A percentile compares a stretch with the other conserved stretches of the same genome.
These are phyloP conservation scores for Cladophialophora carrionii DNA, from an alignment of 2,329 filamentous ascomycete genomes.

Conservation along the genomic window DNA sequence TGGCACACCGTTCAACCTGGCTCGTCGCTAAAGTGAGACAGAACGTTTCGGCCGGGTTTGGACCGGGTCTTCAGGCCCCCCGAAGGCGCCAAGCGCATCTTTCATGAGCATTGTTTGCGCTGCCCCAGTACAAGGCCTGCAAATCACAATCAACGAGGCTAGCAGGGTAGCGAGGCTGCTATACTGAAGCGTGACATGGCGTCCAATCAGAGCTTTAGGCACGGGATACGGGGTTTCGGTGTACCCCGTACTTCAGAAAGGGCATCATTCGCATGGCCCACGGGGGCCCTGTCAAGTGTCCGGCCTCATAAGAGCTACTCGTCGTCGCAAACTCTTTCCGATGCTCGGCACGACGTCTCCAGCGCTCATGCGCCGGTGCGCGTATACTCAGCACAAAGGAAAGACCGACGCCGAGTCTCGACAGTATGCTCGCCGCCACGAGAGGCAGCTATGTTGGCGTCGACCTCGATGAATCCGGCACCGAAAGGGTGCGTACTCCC, in stretches of 20 bases:
- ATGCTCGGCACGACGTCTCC: neutral
- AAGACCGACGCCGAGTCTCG: neutral
- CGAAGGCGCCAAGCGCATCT: neutral
- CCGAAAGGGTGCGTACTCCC: neutral
- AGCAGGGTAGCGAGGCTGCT: neutral
- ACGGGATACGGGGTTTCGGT: neutral
- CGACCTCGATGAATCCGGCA: conserved; percentile 11
- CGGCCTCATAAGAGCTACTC: neutral
- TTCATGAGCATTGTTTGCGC: neutral
- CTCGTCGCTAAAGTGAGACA: neutral
- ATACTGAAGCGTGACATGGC: neutral
- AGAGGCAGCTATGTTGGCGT: conserved; percentile 14
- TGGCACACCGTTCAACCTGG: too few relatives aligned
- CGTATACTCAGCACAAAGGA: neutral
- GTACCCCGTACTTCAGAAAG: neutral
- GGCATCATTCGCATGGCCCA: neutral
- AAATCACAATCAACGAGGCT: neutral
- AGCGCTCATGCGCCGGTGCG: neutral
- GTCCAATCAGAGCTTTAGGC: neutral
- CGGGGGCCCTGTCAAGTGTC: neutral
- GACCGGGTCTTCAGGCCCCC: neutral
- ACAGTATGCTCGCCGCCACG: neutral
- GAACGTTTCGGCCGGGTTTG: neutral
- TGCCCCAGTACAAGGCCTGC: too few relatives aligned
- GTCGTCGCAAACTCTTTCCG: neutral